These are phyloP conservation scores for Nosema muscidifuracis DNA, from an alignment of 371 early-diverging fungal species.

Conservation along the genomic window DNA sequence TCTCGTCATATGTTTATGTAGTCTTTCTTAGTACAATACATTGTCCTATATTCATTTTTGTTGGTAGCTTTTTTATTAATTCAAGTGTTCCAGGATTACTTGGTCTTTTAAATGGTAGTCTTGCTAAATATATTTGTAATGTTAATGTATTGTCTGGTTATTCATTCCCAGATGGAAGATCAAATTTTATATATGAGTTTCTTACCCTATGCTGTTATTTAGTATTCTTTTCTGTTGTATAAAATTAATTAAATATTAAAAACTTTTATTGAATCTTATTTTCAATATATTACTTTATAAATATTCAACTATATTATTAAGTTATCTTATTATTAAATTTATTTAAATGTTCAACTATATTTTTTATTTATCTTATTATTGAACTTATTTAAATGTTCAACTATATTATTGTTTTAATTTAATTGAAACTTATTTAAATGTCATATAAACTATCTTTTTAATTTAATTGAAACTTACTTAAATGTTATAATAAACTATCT, in stretches of 20 bases:
- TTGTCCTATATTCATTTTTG: conserved; percentile 4
- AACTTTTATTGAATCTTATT: no score
- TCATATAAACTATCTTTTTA: no score
- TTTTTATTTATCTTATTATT: no score
- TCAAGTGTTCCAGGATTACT: background rate
- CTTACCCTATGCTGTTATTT: background rate
- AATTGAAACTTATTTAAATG: no score
- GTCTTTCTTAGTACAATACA: conserved; percentile 4
- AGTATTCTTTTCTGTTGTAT: background rate
- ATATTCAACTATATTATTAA: no score
- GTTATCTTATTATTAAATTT: no score
- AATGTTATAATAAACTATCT: no score
- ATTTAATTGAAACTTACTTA: no score
- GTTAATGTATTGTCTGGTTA: background rate
- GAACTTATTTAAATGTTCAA: no score
- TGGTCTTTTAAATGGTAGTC: background rate
- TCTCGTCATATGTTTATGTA: conserved; percentile 7
- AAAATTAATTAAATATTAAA: background rate
- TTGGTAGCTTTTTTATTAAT: background rate
- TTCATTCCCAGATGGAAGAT: background rate
- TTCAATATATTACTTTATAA: no score
- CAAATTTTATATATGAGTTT: background rate
- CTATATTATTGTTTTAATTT: no score
- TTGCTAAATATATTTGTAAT: background rate
- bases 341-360: no score